These are phyloP conservation scores for Poterioochromonas sp. DNA, from an alignment of 352 stramenopile species.

Conservation along the genomic window DNA sequence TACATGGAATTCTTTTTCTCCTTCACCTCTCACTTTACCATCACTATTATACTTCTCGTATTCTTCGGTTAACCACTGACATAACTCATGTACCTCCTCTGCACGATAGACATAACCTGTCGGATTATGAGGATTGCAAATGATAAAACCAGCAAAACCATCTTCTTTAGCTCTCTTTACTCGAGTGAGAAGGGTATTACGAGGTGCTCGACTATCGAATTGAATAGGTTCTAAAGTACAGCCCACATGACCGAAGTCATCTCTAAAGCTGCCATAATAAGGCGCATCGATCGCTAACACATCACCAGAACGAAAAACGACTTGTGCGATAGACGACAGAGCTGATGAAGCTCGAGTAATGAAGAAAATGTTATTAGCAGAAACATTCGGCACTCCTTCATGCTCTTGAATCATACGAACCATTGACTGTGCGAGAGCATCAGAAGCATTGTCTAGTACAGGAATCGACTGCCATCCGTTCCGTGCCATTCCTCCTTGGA, in stretches of 20 bases:
- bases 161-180: not conserved
- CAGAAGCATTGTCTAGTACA: too few relatives aligned
- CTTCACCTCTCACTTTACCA: too few relatives aligned
- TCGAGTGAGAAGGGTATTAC: not conserved
- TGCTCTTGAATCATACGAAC: not conserved
- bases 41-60: not conserved
- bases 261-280: not conserved
- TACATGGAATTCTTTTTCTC: too few relatives aligned
- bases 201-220: not conserved
- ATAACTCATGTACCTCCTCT: not conserved
- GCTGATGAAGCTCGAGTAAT: not conserved
- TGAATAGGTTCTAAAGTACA: not conserved
- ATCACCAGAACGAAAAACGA: constrained; percentile 17
- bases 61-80: not conserved
- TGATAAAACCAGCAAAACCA: not conserved
- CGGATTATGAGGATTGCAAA: not conserved
- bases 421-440: not conserved
- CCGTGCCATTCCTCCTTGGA: too few relatives aligned
- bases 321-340: not conserved
- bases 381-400: not conserved
- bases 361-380: not conserved
- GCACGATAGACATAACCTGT: not conserved
- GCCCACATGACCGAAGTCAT: not conserved
- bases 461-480: too few relatives aligned
- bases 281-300: not conserved